phyloP scores from a whole-genome alignment of 148 eudicot species.

The Nepenthes gracilis region DNA sequence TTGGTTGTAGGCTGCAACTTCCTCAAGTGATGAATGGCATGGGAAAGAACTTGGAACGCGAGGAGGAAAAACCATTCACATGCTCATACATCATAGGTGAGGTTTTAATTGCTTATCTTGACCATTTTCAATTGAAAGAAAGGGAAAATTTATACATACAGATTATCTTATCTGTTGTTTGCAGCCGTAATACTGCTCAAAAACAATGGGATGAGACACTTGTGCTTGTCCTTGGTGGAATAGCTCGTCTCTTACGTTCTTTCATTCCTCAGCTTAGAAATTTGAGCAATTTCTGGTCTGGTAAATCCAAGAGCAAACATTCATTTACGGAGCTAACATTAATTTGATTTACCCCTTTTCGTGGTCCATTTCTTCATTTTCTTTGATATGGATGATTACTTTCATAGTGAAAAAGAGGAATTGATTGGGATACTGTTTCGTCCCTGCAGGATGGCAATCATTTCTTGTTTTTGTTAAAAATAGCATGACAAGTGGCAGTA shows the following conservation, averaged over 20 bases:
- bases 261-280: constrained; percentile 74
- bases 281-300: constrained; percentile 77
- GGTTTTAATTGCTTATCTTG: constrained; percentile 5
- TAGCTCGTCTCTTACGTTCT: constrained; percentile 73
- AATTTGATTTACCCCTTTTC: background rate
- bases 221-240: constrained; percentile 84
- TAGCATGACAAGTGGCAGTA: constrained; percentile 73
- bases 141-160: background rate
- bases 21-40: constrained; percentile 96
- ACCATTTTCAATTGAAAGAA: background rate
- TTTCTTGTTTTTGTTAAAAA: constrained; percentile 56
- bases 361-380: background rate
- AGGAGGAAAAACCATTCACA: constrained; percentile 96
- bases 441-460: constrained; percentile 82
- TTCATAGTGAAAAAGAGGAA: background rate
- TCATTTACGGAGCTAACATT: background rate
- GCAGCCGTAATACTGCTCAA: constrained; percentile 98
- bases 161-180: constrained; percentile 1
- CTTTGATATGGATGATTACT: background rate
- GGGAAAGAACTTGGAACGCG: constrained; percentile 98
- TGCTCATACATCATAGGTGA: constrained; percentile 99
- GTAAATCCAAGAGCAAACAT: constrained; percentile 22
- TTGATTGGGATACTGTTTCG: constrained; percentile 4
- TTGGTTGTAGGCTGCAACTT: constrained; percentile 78
- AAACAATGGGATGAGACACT: constrained; percentile 99